These are phyloP conservation scores for Lentinula aciculospora DNA, from an alignment of 768 basidiomycete species.

Conservation along the genomic window DNA sequence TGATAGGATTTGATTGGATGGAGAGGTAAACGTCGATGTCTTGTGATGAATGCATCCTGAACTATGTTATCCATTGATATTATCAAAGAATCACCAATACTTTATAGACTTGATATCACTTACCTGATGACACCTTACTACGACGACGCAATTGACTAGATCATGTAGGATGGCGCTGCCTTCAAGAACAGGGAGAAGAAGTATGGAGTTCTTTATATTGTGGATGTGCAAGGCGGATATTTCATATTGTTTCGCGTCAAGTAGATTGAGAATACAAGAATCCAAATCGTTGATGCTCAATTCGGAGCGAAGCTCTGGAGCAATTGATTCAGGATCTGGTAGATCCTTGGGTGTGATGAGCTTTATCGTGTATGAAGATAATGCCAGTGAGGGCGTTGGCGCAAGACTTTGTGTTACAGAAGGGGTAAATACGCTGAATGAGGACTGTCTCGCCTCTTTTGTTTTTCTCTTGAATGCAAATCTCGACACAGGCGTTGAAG, in stretches of 20 bases:
- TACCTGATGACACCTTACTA: conserved; percentile 80
- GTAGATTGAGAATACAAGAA: conserved; percentile 61
- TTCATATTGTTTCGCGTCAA: conserved; percentile 14
- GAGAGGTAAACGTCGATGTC: conserved; percentile 61
- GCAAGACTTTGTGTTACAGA: not conserved
- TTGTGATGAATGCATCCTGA: conserved; percentile 79
- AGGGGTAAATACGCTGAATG: not conserved
- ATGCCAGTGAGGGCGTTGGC: conserved; percentile 17
- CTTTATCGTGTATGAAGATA: conserved; percentile 39
- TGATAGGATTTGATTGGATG: conserved; percentile 68
- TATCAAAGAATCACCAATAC: no score
- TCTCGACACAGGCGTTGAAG: conserved; percentile 41
- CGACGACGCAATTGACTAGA: conserved; percentile 55
- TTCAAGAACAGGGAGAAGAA: conserved; percentile 58
- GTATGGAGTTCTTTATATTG: conserved; percentile 51
- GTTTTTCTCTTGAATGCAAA: conserved; percentile 62
- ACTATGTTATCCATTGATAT: conserved; percentile 41
- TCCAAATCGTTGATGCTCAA: conserved; percentile 64
- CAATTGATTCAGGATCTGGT: conserved; percentile 25
- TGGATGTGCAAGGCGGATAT: conserved; percentile 61
- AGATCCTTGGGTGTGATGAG: conserved; percentile 43
- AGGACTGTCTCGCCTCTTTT: conserved; percentile 14
- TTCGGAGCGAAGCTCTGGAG: conserved; percentile 31
- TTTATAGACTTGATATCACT: conserved; percentile 7
- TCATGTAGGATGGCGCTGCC: conserved; percentile 75